Conservation (phyloP, 2,329 filamentous ascomycete species). For the Coleophoma eucalyptorum region DNA sequence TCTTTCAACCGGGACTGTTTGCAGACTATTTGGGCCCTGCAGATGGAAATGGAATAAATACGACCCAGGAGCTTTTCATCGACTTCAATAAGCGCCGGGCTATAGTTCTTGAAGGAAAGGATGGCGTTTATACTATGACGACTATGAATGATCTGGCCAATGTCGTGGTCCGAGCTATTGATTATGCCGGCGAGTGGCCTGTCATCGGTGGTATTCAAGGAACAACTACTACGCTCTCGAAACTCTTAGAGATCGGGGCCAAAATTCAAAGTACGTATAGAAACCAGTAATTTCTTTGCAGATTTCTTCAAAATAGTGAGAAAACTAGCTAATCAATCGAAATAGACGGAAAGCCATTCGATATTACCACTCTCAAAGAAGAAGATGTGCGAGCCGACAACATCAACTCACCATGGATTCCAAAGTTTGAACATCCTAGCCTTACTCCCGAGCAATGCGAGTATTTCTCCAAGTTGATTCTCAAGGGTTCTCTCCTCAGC, state of each 20-base stretch:
- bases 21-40: constrained; percentile 44
- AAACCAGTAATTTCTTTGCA: neutral
- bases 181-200: constrained; percentile 28
- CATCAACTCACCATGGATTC: constrained; percentile 26
- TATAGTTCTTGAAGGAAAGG: constrained; percentile 36
- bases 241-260: constrained; percentile 33
- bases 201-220: constrained; percentile 26
- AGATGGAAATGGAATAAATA: constrained; percentile 30
- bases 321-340: neutral
- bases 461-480: constrained; percentile 21
- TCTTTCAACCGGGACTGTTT: constrained; percentile 46
- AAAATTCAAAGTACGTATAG: constrained; percentile 33
- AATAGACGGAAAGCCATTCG: constrained; percentile 8
- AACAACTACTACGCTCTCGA: constrained; percentile 17
- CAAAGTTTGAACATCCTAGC: constrained; percentile 24
- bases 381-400: constrained; percentile 10
- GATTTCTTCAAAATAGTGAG: neutral
- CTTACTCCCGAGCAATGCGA: constrained; percentile 23
- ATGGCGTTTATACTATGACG: constrained; percentile 39
- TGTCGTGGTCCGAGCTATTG: constrained; percentile 27
- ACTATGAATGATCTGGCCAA: constrained; percentile 37
- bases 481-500: constrained; percentile 31
- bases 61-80: constrained; percentile 22
- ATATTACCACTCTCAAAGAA: constrained; percentile 9
- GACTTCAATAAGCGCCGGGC: constrained; percentile 33